These are phyloP conservation scores for Neopestalotiopsis clavispora DNA, from an alignment of 2,329 filamentous ascomycete genomes.

Conservation along the genomic window DNA sequence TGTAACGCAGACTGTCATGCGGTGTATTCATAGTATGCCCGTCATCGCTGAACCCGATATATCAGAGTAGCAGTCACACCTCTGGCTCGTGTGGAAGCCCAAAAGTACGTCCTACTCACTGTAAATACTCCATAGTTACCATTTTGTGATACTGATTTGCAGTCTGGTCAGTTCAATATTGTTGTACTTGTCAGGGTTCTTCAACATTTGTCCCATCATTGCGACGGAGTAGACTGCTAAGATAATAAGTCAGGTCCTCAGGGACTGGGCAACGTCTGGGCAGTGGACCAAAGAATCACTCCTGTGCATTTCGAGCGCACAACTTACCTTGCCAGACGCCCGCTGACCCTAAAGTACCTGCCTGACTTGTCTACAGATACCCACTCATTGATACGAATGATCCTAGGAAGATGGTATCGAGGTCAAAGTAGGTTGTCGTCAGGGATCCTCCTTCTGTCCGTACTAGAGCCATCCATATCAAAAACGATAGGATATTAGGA, in stretches of 20 bases:
- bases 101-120: too few species aligned
- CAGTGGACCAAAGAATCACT: not conserved
- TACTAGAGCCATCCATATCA: not conserved
- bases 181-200: too few species aligned
- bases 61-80: too few species aligned
- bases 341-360: not conserved
- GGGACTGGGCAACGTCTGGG: not conserved
- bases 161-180: too few species aligned
- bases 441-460: not conserved
- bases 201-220: too few species aligned
- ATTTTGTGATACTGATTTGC: too few species aligned
- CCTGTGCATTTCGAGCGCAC: not conserved
- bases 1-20: too few species aligned
- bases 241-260: not conserved
- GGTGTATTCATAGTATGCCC: too few species aligned
- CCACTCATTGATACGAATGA: not conserved
- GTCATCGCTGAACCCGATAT: too few species aligned
- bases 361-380: not conserved
- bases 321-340: not conserved
- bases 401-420: not conserved
- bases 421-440: not conserved
- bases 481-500: not conserved
- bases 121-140: too few species aligned
- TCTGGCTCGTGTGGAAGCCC: too few species aligned
- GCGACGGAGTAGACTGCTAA: not conserved